phyloP scores from a whole-genome alignment of 768 basidiomycete genomes.

The Leccinum uliginosum region DNA sequence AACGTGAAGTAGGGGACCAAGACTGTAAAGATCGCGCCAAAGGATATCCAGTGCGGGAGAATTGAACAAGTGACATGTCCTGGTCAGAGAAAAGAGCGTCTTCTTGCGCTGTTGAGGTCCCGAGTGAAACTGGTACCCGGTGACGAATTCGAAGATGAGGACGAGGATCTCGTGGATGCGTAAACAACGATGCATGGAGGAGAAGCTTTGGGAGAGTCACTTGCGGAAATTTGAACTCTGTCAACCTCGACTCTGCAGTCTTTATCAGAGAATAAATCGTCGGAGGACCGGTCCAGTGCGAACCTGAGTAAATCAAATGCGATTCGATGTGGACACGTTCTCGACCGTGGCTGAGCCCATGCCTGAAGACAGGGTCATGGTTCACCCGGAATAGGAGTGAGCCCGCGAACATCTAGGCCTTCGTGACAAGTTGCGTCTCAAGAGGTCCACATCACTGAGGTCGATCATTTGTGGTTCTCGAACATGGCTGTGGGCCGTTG shows the following conservation, averaged over 20 bases:
- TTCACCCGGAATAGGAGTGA: no score
- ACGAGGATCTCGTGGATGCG: constrained; percentile 8
- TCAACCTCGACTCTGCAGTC: not conserved
- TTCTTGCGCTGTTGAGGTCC: not conserved
- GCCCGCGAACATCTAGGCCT: no score
- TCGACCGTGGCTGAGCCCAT: not conserved
- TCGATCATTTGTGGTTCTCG: no score
- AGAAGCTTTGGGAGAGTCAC: no score
- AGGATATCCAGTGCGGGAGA: constrained; percentile 10
- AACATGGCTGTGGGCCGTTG: no score
- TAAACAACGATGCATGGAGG: constrained; percentile 37
- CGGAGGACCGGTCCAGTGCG: not conserved
- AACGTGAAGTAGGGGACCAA: constrained; percentile 9
- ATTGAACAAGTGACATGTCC: constrained; percentile 14
- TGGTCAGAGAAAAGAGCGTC: constrained; percentile 9
- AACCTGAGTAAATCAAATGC: not conserved
- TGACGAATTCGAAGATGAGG: constrained; percentile 4
- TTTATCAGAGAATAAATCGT: not conserved
- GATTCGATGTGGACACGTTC: not conserved
- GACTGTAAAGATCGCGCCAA: constrained; percentile 10
- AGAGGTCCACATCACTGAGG: no score
- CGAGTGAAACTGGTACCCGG: not conserved
- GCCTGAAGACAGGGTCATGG: not conserved
- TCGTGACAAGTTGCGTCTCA: no score
- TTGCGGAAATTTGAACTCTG: not conserved